phyloP scores from a whole-genome alignment of 192 early-diverging fungal species.

The Gonapodya sp. region DNA sequence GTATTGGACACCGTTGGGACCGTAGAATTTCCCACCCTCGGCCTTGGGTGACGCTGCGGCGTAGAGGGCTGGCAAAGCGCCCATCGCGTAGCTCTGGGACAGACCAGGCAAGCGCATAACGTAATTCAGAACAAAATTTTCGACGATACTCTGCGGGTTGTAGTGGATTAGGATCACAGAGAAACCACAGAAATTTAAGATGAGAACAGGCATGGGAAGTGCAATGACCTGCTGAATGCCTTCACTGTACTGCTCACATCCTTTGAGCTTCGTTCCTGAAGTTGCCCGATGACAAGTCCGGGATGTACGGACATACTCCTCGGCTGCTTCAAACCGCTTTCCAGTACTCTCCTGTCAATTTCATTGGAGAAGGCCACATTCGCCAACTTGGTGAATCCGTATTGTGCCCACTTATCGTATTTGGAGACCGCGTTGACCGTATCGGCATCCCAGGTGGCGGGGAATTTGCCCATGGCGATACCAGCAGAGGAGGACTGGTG shows the following conservation, averaged over 20 bases:
- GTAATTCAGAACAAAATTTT: not conserved
- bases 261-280: not conserved
- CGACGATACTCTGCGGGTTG: not conserved
- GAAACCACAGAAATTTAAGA: not conserved
- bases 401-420: not conserved
- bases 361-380: conserved; percentile 5
- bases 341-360: not conserved
- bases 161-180: no score
- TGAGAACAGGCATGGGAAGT: not conserved
- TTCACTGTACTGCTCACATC: no score
- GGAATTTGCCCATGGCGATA: not conserved
- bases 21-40: conserved; percentile 7
- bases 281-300: not conserved
- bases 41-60: conserved; percentile 8
- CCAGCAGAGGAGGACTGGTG: not conserved
- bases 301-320: not conserved
- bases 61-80: conserved; percentile 6
- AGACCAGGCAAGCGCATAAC: not conserved
- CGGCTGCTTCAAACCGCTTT: not conserved
- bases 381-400: conserved; percentile 2
- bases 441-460: not conserved
- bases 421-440: not conserved
- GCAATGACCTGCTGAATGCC: no score
- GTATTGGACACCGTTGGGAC: not conserved
- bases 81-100: not conserved